Evolutionary conservation across 2,329 filamentous ascomycete species (phyloP).

Genomic region (Colletotrichum eremochloae): DNA sequence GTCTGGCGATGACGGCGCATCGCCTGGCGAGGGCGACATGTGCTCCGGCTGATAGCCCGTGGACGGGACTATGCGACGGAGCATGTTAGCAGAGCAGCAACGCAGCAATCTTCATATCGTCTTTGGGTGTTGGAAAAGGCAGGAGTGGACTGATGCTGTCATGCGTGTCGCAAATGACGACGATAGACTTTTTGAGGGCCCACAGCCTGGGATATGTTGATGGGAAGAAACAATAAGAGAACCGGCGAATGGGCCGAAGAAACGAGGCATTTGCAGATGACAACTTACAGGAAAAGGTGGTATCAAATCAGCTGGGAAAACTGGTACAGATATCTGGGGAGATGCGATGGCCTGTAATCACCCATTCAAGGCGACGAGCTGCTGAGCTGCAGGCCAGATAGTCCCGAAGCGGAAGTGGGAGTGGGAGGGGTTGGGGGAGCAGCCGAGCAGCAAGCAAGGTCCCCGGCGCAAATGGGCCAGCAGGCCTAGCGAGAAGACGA

Average conservation of each 20-base stretch:
- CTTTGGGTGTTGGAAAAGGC: conserved; percentile 4
- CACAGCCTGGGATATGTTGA: conserved; percentile 22
- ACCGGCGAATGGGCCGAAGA: background rate
- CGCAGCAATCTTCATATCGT: conserved; percentile 29
- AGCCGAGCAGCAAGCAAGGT: conserved; percentile 29
- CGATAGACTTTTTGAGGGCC: conserved; percentile 16
- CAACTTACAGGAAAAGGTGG: conserved; percentile 32
- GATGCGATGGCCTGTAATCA: conserved; percentile 14
- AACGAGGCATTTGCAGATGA: conserved; percentile 8
- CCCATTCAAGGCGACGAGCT: conserved; percentile 35
- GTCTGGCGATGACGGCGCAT: conserved; percentile 68
- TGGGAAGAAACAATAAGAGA: conserved; percentile 1
- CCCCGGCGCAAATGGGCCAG: conserved; percentile 34
- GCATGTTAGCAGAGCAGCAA: conserved; percentile 38
- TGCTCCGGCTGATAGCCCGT: conserved; percentile 45
- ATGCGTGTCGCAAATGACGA: conserved; percentile 27
- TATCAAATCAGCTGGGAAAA: conserved; percentile 27
- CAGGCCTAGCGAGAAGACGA: conserved; percentile 1
- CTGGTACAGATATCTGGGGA: background rate
- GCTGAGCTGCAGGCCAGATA: conserved; percentile 39
- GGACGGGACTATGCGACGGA: conserved; percentile 38
- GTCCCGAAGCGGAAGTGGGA: conserved; percentile 31
- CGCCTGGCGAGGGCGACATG: conserved; percentile 73
- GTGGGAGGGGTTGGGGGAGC: conserved; percentile 16
- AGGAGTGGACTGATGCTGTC: conserved; percentile 21